phyloP scores from a whole-genome alignment of 257 asterid genomes.

The Scutellaria galericulata region DNA sequence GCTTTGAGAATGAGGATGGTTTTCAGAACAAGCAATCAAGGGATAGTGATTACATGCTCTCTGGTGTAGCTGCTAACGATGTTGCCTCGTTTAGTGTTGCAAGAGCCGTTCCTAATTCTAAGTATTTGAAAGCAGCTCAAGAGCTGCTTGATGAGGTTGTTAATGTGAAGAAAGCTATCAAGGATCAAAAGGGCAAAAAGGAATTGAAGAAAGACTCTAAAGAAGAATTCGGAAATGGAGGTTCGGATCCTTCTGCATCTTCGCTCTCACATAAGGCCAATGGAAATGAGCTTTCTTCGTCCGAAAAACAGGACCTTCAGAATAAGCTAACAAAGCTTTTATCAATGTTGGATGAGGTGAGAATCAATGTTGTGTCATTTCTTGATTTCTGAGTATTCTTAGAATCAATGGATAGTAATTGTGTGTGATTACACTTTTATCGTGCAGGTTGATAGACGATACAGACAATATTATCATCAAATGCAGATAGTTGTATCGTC shows the following conservation, averaged over 20 bases:
- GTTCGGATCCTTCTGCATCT: conserved; percentile 53
- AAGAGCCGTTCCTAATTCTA: conserved; percentile 59
- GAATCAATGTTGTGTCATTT: conserved; percentile 6
- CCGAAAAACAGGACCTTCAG: conserved; percentile 81
- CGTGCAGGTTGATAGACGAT: conserved; percentile 75
- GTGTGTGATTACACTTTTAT: not conserved
- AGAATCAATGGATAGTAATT: too few relatives aligned
- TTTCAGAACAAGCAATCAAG: conserved; percentile 51
- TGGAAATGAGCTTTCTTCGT: conserved; percentile 57
- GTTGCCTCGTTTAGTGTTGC: conserved; percentile 44
- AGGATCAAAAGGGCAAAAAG: conserved; percentile 48
- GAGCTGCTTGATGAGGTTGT: conserved; percentile 83
- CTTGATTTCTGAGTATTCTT: too few relatives aligned
- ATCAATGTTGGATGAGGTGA: conserved; percentile 86
- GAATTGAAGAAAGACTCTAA: conserved; percentile 45
- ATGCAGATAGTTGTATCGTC: conserved; percentile 84
- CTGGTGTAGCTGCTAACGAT: conserved; percentile 42
- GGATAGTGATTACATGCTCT: conserved; percentile 43
- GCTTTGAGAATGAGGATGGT: conserved; percentile 48
- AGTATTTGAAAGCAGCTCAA: conserved; percentile 80
- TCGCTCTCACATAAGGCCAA: conserved; percentile 46
- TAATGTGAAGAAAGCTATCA: conserved; percentile 66
- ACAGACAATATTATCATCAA: conserved; percentile 85
- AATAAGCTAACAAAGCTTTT: conserved; percentile 72
- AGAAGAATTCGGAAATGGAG: conserved; percentile 50